Conservation (phyloP, 192 early-diverging fungal genomes). For the Coemansia sp. region DNA sequence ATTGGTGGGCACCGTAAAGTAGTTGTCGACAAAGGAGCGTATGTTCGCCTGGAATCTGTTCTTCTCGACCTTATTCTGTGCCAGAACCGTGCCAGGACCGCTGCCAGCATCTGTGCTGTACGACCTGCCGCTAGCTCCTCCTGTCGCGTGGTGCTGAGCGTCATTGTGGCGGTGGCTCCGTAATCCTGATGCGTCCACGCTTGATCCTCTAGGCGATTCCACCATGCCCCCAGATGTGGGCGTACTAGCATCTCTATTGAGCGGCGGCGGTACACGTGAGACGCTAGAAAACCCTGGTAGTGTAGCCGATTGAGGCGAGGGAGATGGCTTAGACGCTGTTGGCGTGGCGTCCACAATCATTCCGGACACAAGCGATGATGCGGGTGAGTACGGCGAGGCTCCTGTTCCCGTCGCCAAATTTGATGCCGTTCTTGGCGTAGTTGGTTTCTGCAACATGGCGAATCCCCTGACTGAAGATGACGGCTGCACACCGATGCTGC, state of each 20-base stretch:
- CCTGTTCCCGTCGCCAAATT: slow-evolving; percentile 5
- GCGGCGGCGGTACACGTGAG: slow-evolving; percentile 4
- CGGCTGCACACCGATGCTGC: not conserved
- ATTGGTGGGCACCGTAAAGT: slow-evolving; percentile 26
- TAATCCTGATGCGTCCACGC: not conserved
- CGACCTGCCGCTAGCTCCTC: slow-evolving; percentile 2
- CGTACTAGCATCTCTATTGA: slow-evolving; percentile 8
- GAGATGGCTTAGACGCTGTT: slow-evolving; percentile 23
- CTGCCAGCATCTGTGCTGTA: slow-evolving; percentile 6
- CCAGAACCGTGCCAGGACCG: not conserved
- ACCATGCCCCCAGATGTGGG: slow-evolving; percentile 20
- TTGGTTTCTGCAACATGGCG: not conserved
- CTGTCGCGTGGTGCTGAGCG: not conserved
- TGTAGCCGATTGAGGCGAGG: slow-evolving; percentile 9
- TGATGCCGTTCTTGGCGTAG: not conserved
- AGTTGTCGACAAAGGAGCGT: slow-evolving; percentile 50
- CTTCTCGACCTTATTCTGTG: slow-evolving; percentile 49
- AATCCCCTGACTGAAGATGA: slow-evolving; percentile 1
- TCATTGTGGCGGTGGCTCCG: slow-evolving; percentile 3
- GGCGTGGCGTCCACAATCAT: slow-evolving; percentile 27
- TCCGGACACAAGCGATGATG: slow-evolving; percentile 9
- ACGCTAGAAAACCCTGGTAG: slow-evolving; percentile 13
- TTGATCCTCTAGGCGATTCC: slow-evolving; percentile 23
- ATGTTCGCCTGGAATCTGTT: slow-evolving; percentile 55
- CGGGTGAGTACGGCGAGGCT: slow-evolving; percentile 15